phyloP scores from a whole-genome alignment of 805 yeast species.

The Yamadazyma akitaensis region DNA sequence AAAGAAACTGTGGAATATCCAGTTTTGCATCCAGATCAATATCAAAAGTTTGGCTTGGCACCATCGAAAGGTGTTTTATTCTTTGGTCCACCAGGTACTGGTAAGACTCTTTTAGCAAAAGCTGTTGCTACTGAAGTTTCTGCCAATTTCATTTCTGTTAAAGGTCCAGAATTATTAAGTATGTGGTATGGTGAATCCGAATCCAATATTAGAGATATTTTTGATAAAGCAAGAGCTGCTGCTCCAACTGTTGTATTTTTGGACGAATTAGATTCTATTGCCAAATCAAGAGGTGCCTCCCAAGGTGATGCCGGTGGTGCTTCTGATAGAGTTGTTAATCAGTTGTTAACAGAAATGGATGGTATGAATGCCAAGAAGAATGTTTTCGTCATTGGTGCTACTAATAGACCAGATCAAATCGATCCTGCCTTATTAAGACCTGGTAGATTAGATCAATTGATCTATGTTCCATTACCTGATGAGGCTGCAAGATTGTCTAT shows the following conservation, averaged over 20 bases:
- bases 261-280: constrained; percentile 97
- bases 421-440: constrained; percentile 99
- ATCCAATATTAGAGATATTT: constrained; percentile 94
- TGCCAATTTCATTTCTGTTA: constrained; percentile 95
- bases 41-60: constrained; percentile 94
- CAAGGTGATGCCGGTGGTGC: constrained; percentile 96
- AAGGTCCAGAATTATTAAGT: constrained; percentile 94
- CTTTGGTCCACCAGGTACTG: constrained; percentile 99
- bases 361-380: constrained; percentile 99
- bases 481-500: constrained; percentile 91
- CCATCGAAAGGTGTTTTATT: constrained; percentile 98
- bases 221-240: constrained; percentile 98
- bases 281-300: constrained; percentile 93
- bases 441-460: constrained; percentile 97
- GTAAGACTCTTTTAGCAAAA: constrained; percentile 96
- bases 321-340: constrained; percentile 93
- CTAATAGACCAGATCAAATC: constrained; percentile 98
- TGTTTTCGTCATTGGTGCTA: constrained; percentile 98
- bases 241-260: constrained; percentile 99
- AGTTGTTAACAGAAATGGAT: constrained; percentile 96
- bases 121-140: constrained; percentile 99
- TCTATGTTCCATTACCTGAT: constrained; percentile 98
- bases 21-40: constrained; percentile 97
- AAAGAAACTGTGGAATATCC: constrained; percentile 99
- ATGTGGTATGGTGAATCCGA: constrained; percentile 99